Evolutionary conservation across 2,329 filamentous ascomycete genomes (phyloP), one percentile per base, ranked within the genome.

Genomic region (Curvularia lunata): DNA sequence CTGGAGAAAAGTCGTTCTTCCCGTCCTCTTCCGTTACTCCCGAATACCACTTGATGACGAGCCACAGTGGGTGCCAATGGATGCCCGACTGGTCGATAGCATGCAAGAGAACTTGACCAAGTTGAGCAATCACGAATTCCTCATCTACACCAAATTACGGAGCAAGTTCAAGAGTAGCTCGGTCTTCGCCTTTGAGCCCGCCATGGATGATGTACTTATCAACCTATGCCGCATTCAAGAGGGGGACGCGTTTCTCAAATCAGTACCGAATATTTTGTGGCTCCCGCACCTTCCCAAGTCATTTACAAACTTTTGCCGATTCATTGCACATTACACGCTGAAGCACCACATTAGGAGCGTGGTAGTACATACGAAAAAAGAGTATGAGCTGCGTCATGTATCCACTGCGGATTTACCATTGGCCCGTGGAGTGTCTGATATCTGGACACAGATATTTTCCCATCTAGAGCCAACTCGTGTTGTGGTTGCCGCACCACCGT

Each of bases 401-500:
- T 48, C 66, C 2, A 67, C 63, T 2, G 71, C 73, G 4, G 70
- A 73, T 42, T 63, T 60, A 19, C 71, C 75, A 0, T 59, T 79
- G 49, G 72, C 81, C 85, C 66, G 90, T 85, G 88, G 78, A 78
- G 54, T 79, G 6, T 42, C 56, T 5, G 65, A 72, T 3, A 70
- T 76, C 19, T 77, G 74, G 74, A 47, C 55, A 4, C 58, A 65
- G 12, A 54, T 76, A 2, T 76, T 76, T 56, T 43, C 54, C 0
- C 52, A 40, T 21, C 41, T 78, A 4, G 68, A 77, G 18, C 76
- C 75, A 1, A 45, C 23, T 1, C 69, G 73, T 4, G 45, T 81
- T 2, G 71, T 76, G 1, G 73, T 81, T 7, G 64, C 78, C 2
- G 87, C 88, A 0, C 84, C 88, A 6, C 87, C 88, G 0, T 79